Percentiles rank a stretch among this genome's conserved stretches.
phyloP scores from a whole-genome alignment of 2,329 filamentous ascomycete species.

The Pseudocercospora ulei region DNA sequence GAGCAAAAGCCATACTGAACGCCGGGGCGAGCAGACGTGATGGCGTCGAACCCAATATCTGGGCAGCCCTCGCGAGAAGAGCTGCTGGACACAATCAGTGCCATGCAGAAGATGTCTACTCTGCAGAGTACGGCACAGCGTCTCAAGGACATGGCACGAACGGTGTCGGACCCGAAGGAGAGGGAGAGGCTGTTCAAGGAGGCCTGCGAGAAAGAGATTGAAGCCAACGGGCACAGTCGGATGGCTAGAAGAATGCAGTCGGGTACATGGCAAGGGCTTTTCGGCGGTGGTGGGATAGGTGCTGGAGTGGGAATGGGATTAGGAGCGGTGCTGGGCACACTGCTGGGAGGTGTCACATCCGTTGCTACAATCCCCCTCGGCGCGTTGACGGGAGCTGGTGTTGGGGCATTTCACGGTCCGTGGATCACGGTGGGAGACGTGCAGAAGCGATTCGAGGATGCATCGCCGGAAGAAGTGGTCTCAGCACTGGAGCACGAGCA shows the following conservation, averaged over 20 bases:
- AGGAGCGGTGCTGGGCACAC: slow-evolving; percentile 36
- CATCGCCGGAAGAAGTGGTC: slow-evolving; percentile 20
- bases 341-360: slow-evolving; percentile 29
- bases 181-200: slow-evolving; percentile 27
- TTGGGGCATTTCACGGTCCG: slow-evolving; percentile 38
- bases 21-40: too few species aligned
- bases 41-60: too few species aligned
- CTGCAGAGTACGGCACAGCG: slow-evolving; percentile 20
- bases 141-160: slow-evolving; percentile 23
- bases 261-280: slow-evolving; percentile 37
- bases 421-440: slow-evolving; percentile 35
- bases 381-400: slow-evolving; percentile 33
- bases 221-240: slow-evolving; percentile 28
- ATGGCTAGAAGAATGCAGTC: slow-evolving; percentile 26
- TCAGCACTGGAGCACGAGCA: slow-evolving; percentile 17
- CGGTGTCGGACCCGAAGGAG: slow-evolving; percentile 24
- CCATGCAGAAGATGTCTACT: slow-evolving; percentile 23
- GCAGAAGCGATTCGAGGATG: slow-evolving; percentile 18
- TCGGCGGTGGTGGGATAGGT: slow-evolving; percentile 39
- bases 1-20: too few species aligned
- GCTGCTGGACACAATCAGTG: slow-evolving; percentile 22
- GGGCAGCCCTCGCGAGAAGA: slow-evolving; percentile 18
- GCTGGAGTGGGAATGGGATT: slow-evolving; percentile 37
- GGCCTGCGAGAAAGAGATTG: slow-evolving; percentile 31
- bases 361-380: slow-evolving; percentile 4